These are phyloP conservation scores for Hymenoscyphus linearis DNA, from an alignment of 2,329 filamentous ascomycete genomes.

Conservation along the genomic window DNA sequence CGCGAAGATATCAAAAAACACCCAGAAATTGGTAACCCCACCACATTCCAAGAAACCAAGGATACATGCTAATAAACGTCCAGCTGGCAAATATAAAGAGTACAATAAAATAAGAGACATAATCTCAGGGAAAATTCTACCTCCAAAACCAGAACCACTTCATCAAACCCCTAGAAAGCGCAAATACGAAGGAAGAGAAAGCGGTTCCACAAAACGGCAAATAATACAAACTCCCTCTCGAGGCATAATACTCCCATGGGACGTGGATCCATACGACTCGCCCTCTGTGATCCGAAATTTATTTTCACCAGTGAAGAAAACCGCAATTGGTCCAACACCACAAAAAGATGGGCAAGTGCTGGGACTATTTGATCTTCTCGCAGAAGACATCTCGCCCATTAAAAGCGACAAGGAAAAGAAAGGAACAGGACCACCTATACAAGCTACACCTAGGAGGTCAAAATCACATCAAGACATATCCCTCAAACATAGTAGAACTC, in stretches of 20 bases:
- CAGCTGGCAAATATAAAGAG: constrained; percentile 61
- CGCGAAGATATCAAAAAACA: constrained; percentile 74
- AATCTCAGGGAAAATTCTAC: constrained; percentile 47
- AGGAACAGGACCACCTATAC: constrained; percentile 24
- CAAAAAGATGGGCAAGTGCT: constrained; percentile 73
- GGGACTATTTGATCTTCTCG: constrained; percentile 69
- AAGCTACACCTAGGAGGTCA: constrained; percentile 36
- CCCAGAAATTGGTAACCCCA: constrained; percentile 57
- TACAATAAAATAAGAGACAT: constrained; percentile 63
- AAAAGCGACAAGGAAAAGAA: constrained; percentile 25
- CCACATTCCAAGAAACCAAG: not conserved
- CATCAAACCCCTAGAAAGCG: constrained; percentile 34
- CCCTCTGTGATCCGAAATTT: constrained; percentile 53
- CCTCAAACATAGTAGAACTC: constrained; percentile 35
- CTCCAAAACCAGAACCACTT: constrained; percentile 24
- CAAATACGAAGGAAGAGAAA: constrained; percentile 32
- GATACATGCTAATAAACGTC: constrained; percentile 4
- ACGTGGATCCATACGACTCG: constrained; percentile 45
- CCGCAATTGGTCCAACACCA: constrained; percentile 69
- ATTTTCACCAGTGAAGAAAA: constrained; percentile 54
- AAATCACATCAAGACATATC: constrained; percentile 6
- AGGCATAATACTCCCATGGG: constrained; percentile 29
- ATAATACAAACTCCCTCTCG: constrained; percentile 39
- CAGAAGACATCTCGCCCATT: constrained; percentile 41
- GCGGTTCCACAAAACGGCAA: constrained; percentile 48